phyloP scores from a whole-genome alignment of 208 protist genomes.

The Herpetomonas tarakana region DNA sequence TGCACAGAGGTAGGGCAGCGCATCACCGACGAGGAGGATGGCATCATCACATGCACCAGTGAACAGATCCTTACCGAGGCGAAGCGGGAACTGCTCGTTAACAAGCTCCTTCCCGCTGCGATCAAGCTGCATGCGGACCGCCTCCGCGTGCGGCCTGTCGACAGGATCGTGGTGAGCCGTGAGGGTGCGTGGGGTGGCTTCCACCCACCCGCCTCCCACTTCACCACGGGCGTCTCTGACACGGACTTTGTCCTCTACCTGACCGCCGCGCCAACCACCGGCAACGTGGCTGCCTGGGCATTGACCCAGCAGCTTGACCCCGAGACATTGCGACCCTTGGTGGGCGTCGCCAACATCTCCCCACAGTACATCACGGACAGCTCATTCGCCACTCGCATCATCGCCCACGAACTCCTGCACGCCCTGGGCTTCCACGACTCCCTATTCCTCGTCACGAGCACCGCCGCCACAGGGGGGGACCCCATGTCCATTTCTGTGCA shows the following conservation, averaged over 20 bases:
- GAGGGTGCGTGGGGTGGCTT: constrained; percentile 18
- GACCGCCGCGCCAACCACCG: constrained; percentile 1
- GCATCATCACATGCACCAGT: constrained; percentile 6
- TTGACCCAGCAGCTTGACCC: constrained; percentile 15
- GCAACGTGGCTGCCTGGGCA: constrained; percentile 24
- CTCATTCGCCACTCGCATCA: constrained; percentile 5
- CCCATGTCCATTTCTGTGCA: not conserved
- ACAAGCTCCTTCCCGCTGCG: constrained; percentile 21
- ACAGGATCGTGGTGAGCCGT: not conserved
- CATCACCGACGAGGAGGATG: constrained; percentile 12
- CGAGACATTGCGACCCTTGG: constrained; percentile 5
- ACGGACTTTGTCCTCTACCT: constrained; percentile 47
- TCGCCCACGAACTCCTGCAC: constrained; percentile 65
- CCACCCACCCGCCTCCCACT: constrained; percentile 21
- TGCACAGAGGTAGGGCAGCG: constrained; percentile 17
- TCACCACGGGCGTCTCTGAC: constrained; percentile 16
- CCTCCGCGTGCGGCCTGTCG: constrained; percentile 17
- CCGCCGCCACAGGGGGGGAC: constrained; percentile 1
- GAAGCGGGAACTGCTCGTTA: constrained; percentile 15
- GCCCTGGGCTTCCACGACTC: constrained; percentile 41
- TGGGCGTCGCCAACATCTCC: constrained; percentile 31
- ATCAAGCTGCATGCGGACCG: constrained; percentile 31
- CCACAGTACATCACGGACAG: constrained; percentile 14
- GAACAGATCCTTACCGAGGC: constrained; percentile 15
- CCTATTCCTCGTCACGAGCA: constrained; percentile 2